Conservation (phyloP, 352 stramenopile species). For the Pythium plurisporium region DNA sequence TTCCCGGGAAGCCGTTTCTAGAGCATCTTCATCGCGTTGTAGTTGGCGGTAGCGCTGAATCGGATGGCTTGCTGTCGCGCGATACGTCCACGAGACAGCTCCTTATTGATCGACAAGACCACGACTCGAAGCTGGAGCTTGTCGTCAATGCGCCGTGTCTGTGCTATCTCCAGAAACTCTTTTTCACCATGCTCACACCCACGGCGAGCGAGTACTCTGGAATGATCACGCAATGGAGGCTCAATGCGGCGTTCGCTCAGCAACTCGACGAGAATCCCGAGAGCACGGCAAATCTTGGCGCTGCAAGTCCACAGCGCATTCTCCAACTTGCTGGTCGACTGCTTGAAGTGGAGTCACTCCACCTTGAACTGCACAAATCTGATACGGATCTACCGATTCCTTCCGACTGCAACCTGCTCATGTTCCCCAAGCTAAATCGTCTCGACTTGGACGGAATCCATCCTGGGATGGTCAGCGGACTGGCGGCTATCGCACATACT, state of each 20-base stretch:
- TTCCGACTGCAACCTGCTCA: constrained; percentile 7
- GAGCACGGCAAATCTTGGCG: not conserved
- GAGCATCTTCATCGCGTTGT: constrained; percentile 8
- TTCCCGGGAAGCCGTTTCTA: constrained; percentile 15
- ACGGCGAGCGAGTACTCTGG: not conserved
- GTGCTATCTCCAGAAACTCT: constrained; percentile 13
- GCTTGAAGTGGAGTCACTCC: constrained; percentile 8
- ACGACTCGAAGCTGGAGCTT: not conserved
- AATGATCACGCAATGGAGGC: constrained; percentile 14
- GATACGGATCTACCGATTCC: not conserved
- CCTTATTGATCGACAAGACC: not conserved
- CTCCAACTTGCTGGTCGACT: constrained; percentile 10
- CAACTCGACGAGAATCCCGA: not conserved
- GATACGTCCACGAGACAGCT: not conserved
- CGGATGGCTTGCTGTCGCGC: too few species aligned
- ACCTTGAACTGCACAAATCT: not conserved
- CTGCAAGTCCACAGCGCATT: constrained; percentile 9
- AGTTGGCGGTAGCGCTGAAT: not conserved
- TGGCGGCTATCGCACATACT: not conserved
- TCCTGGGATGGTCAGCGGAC: not conserved
- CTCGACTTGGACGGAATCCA: constrained; percentile 6
- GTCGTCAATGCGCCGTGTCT: constrained; percentile 6
- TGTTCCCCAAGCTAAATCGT: constrained; percentile 2
- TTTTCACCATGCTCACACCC: constrained; percentile 10
- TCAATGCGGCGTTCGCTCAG: constrained; percentile 1